Conservation (phyloP, 108 stramenopile genomes). For the Cyclotella baltica region DNA sequence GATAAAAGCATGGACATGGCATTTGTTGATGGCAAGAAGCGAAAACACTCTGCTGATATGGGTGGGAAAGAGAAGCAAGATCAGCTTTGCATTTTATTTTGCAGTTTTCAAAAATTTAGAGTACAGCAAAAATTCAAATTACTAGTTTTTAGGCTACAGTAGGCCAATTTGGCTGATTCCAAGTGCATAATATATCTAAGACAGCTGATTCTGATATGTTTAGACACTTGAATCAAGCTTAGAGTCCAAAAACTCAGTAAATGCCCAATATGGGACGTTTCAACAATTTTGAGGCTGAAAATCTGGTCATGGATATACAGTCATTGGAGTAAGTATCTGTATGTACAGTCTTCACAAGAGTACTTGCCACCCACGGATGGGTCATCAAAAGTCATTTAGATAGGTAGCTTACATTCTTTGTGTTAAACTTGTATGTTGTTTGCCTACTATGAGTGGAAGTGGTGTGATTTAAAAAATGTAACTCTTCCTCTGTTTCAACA, state of each 20-base stretch:
- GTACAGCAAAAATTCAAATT: slow-evolving; percentile 6
- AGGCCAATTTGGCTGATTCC: neutral
- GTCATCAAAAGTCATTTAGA: too few relatives aligned
- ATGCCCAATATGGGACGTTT: neutral
- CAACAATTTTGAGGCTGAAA: neutral
- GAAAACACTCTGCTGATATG: neutral
- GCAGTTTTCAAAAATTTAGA: neutral
- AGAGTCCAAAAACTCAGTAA: neutral
- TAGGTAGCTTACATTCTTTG: too few relatives aligned
- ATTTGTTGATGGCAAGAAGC: neutral
- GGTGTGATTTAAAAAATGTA: too few relatives aligned
- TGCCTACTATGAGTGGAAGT: too few relatives aligned
- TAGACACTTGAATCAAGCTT: neutral
- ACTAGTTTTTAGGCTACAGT: slow-evolving; percentile 1
- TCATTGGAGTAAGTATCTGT: too few relatives aligned
- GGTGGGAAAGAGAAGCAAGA: neutral
- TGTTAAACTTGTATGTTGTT: too few relatives aligned
- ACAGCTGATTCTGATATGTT: slow-evolving; percentile 2
- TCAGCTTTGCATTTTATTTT: neutral
- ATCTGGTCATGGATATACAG: slow-evolving; percentile 2
- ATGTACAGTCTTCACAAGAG: too few relatives aligned
- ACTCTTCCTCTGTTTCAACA: too few relatives aligned
- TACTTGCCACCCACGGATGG: too few relatives aligned
- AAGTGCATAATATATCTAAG: neutral
- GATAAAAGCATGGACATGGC: neutral